Evolutionary conservation across 2,329 filamentous ascomycete genomes (phyloP), one percentile per base, ranked within the genome.

Genomic region (Lojkania enalia): DNA sequence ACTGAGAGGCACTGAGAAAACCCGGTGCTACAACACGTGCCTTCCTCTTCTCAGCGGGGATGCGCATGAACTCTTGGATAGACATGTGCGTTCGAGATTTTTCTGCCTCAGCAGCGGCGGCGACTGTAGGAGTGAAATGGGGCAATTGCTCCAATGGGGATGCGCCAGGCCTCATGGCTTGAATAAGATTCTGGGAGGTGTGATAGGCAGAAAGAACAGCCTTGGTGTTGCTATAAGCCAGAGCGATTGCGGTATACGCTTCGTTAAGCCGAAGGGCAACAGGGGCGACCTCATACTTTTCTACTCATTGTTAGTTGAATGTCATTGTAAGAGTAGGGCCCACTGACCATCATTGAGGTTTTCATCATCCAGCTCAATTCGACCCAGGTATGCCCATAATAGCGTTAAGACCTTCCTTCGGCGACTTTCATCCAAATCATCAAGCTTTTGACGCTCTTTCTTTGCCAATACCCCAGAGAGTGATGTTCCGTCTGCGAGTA

Each of bases 131-230:
- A 13, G 85, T 94, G 71, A 97, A 88, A 69, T 95, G 77, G 12
- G 94, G 94, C 11, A 99, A 82, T 73, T 99, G 94, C 39, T 96
- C 83, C 31, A 99, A 84, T 3, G 94, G 91, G 9, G 91, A 95
- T 2, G 86, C 82, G 54, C 82, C 83, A 20, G 94, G 92, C 13
- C 90, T 79, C 30, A 97, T 74, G 16, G 94, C 92, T 76, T 99
- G 94, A 48, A 97, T 87, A 47, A 99, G 74, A 60, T 87, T 84
- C 73, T 99, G 94, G 55, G 87, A 87, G 43, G 88, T 82, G 58
- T 83, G 82, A 76, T 90, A 95, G 13, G 90, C 87, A 19, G 87
- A 82, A 39, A 96, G 77, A 39, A 97, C 86, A 18, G 92, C 91
- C 13, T 79, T 79, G 29, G 90, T 88, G 71, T 87, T 89, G 49